A percentile compares a stretch with the other conserved stretches of the same genome.
phyloP scores from a whole-genome alignment of 306 rosid species.

The Boehmeria nivea region DNA sequence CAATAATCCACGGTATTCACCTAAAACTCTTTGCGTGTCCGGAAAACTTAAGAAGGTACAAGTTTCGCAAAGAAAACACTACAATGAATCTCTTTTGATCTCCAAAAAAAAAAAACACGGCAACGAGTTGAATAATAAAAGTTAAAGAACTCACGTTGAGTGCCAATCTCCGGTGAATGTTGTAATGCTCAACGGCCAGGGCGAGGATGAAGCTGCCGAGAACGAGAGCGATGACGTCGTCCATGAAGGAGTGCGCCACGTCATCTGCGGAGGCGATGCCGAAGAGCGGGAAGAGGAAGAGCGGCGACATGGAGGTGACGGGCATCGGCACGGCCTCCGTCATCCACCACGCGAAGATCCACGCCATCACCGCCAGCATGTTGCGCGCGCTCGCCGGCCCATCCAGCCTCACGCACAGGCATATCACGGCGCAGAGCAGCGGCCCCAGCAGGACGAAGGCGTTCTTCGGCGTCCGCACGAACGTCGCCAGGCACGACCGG shows the following conservation, averaged over 20 bases:
- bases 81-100: too few relatives aligned
- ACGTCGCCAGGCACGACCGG: slow-evolving; percentile 15
- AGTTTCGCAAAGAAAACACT: too few relatives aligned
- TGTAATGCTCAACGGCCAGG: slow-evolving; percentile 86
- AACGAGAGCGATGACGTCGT: slow-evolving; percentile 72
- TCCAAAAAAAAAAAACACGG: neutral
- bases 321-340: slow-evolving; percentile 85
- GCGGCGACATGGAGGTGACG: slow-evolving; percentile 74
- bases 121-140: too few relatives aligned
- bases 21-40: too few relatives aligned
- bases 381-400: slow-evolving; percentile 38
- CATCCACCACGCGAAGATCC: slow-evolving; percentile 90
- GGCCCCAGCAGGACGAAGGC: slow-evolving; percentile 56
- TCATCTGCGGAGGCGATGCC: slow-evolving; percentile 61
- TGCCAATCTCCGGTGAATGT: slow-evolving; percentile 74
- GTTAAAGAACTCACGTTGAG: slow-evolving; percentile 54
- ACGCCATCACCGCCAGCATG: slow-evolving; percentile 70
- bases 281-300: slow-evolving; percentile 71
- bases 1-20: too few relatives aligned
- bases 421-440: slow-evolving; percentile 34
- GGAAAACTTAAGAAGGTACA: too few relatives aligned
- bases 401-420: slow-evolving; percentile 47
- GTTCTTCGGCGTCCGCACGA: slow-evolving; percentile 30
- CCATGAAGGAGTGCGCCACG: slow-evolving; percentile 77
- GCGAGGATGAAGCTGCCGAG: slow-evolving; percentile 84